A percentile compares a stretch with the other conserved stretches of the same genome.
These are phyloP conservation scores for Gaultheria prostrata DNA, from an alignment of 148 eudicot genomes.

Conservation along the genomic window DNA sequence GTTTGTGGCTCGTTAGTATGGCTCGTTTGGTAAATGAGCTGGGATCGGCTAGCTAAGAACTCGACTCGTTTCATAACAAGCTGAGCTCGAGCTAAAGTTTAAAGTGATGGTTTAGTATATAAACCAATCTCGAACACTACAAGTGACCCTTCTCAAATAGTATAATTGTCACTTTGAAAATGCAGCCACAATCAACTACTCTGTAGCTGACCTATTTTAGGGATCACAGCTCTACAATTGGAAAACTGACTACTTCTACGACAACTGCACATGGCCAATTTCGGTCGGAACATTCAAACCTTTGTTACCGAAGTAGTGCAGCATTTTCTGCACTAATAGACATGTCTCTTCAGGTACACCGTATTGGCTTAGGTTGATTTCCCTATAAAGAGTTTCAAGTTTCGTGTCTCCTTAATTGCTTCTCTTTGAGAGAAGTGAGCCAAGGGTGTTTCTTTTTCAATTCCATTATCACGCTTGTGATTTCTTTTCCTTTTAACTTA, in stretches of 20 bases:
- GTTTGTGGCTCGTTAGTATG: not conserved
- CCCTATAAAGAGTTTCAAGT: not conserved
- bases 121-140: no score
- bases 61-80: no score
- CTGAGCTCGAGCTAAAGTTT: no score
- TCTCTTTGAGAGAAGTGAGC: not conserved
- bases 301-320: not conserved
- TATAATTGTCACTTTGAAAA: not conserved
- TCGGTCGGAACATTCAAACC: not conserved
- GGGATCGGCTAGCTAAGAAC: no score
- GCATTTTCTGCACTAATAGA: not conserved
- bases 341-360: not conserved
- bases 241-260: not conserved
- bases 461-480: not conserved
- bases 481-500: not conserved
- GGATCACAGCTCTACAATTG: not conserved
- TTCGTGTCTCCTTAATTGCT: not conserved
- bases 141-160: not conserved
- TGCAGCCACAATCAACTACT: not conserved
- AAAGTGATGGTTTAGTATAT: no score
- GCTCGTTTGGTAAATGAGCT: no score
- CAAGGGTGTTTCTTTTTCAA: not conserved
- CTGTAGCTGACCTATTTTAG: not conserved
- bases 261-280: not conserved
- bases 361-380: not conserved